Evolutionary conservation across 2,329 filamentous ascomycete genomes (phyloP), one percentile per base, ranked within the genome.

Genomic region (Sporothrix schenckii): DNA sequence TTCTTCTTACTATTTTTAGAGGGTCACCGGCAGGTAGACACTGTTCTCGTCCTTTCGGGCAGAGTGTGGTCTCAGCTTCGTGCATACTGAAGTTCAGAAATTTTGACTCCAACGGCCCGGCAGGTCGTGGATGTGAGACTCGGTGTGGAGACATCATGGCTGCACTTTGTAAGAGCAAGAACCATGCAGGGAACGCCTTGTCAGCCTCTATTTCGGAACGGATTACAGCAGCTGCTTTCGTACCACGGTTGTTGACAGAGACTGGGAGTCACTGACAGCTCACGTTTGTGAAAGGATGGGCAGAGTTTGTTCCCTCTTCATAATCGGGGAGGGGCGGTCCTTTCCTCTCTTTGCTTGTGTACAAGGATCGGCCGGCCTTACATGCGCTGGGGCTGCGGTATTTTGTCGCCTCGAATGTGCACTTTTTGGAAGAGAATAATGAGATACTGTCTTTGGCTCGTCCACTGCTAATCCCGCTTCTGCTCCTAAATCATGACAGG

Each of bases 101-200:
- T 67, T 34, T 50, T 54, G 65, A 21, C 65, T 27, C 34, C n/a
- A 19, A 44, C 65, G 44, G 30, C 16, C 13, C 24, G 19, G 30
- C 65, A 30, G 50, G 65, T 44, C 47, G 65, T 67, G 65, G 65
- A 56, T 41, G 65, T 67, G 65, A 67, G 65, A 67, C 65, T 50
- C 34, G 65, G 50, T n/a, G 66, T 68, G 66, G 66, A 68, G 53
- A 68, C 53, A 16, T 4, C 39, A 16, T 4, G 30, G 24, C 39
- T 58, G 53, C 16, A 16, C 53, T 58, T 34, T 58, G 66, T 56
- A 58, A 66, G 50, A 54, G 49, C 66, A 49, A 58, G 41, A 58
- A 24, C 39, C 44, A 44, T 41, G 56, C 24, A n/a, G 19, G 4
- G 30, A 14, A 50, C 41, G 24, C 63, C 30, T 16, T 66, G 63